Base-by-base conservation (phyloP, 495 filamentous ascomycete genomes). In the Paragyromitra xinjiangensis region DNA sequence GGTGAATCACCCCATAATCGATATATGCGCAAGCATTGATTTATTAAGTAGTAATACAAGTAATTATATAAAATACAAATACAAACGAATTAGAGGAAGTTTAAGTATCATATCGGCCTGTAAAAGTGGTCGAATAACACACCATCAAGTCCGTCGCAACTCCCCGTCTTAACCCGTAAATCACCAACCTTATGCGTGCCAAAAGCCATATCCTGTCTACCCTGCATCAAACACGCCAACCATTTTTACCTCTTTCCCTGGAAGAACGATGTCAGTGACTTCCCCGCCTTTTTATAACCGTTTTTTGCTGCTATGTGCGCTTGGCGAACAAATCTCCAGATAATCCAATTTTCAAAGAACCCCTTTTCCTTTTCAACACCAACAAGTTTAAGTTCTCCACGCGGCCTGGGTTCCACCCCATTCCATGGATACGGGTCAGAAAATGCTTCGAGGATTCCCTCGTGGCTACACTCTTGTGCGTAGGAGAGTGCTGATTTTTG, bases 381-480 rank as follows among this genome's bases (percentile, higher is more conserved):
- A 0, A 44, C 16, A 14, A 45, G n/a, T 19, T 11, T 37, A 26
- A 45, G 67, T 11, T 59, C 19, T 0, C 67, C 67, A 12, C 53
- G 53, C 7, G 40, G 40, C 9, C 53, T 69, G 5, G 42, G 7
- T 1, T 29, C 67, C 3, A n/a, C 51, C 12, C 53, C 22, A 1
- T 59, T 69, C 67, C 53, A 69, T 22, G 53, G 67, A 34, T 69
- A 69, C n/a, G 40, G 67, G 4, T 69, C 53, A 1, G 67, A 69
- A 11, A 69, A 14, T 40, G 45, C 14, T 12, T 9, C 3, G 3
- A 69, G 67, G 16, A 69, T 45, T n/a, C 39, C 66, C 6, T 69
- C 22, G 19, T 69, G 67, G 4, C 59, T 45, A 9, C 29, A 22
- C 1, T 44, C 53, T 16, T 45, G 22, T 9, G 67, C 53, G 11